Base-by-base conservation (phyloP, 345 rosid species). In the Gossypium arboreum region DNA sequence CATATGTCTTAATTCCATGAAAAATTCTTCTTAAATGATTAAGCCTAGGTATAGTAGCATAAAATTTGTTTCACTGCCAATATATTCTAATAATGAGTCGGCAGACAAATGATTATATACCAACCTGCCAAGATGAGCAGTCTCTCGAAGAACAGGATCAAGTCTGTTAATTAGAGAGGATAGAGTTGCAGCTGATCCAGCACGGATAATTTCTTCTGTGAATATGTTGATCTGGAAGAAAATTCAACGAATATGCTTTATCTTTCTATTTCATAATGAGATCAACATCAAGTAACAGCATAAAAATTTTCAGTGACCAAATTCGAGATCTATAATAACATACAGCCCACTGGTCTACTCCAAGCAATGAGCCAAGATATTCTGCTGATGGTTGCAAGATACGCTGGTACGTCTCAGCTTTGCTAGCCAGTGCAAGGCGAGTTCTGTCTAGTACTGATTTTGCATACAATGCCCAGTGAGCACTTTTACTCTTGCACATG, bases 371-470 rank as follows among this genome's bases (percentile, higher is more conserved):
- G 77, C 99, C 99, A 79, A 95, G 94, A 85, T 93, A 91, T 77
- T 88, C 92, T 15, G 94, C 99, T 9, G 99, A 95, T 54, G 99
- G 98, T 81, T 95, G 98, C 87, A 95, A 82, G 78, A 93, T 76
- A 79, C 79, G 80, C 68, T 89, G 97, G 80, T 91, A 95, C 85
- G 86, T 90, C 78, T 93, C 99, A 72, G 94, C 94, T 82, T 90
- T 95, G 88, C 85, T 83, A 77, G 94, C 80, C 78, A 95, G 92
- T 63, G 94, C 88, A 69, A 93, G 94, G 66, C 97, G 93, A 65
- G 94, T 93, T 85, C 99, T 91, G 80, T 95, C 99, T 54, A 95
- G 94, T 75, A 90, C 89, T 57, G 99, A 93, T 84, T 95, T 95
- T 47, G 98, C 94, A 85, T 85, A 91, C 76, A 95, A 82, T 22